Evolutionary conservation across 2,329 filamentous ascomycete genomes (phyloP).

Genomic region (Monilinia fructigena): DNA sequence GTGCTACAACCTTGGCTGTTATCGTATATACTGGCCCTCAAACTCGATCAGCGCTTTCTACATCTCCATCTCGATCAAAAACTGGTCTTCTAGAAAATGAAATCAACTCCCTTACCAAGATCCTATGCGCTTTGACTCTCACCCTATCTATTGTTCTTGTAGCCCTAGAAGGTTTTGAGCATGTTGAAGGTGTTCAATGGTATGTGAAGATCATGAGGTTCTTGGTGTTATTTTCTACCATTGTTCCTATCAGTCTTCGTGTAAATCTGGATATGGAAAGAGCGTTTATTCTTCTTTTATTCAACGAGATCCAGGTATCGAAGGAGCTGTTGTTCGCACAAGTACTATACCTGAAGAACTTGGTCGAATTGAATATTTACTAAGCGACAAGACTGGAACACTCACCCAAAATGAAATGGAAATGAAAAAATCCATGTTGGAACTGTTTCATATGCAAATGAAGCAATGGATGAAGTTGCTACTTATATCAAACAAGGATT

Average conservation of each 20-base stretch:
- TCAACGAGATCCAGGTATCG: constrained; percentile 84
- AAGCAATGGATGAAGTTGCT: constrained; percentile 96
- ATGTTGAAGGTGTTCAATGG: constrained; percentile 68
- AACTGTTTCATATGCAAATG: constrained; percentile 95
- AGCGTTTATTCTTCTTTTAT: constrained; percentile 96
- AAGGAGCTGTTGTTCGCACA: constrained; percentile 88
- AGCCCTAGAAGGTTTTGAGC: constrained; percentile 77
- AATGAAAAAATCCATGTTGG: constrained; percentile 96
- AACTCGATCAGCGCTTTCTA: constrained; percentile 90
- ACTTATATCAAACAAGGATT: constrained; percentile 86
- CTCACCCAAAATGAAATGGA: constrained; percentile 98
- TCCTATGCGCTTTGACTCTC: constrained; percentile 84
- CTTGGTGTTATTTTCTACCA: constrained; percentile 96
- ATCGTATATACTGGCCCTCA: constrained; percentile 94
- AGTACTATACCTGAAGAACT: constrained; percentile 97
- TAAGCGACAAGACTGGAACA: constrained; percentile 98
- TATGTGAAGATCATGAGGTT: constrained; percentile 99
- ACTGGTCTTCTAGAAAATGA: constrained; percentile 91
- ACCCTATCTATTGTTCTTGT: constrained; percentile 85
- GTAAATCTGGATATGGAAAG: constrained; percentile 97
- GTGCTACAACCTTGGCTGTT: constrained; percentile 81
- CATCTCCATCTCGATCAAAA: constrained; percentile 87
- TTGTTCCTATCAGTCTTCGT: constrained; percentile 93
- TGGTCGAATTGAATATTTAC: constrained; percentile 89
- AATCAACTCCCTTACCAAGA: constrained; percentile 96